Percentiles rank a stretch among this genome's conserved stretches.
Evolutionary conservation across 83 land plant genomes (phyloP).

Genomic region (Thuja plicata): DNA sequence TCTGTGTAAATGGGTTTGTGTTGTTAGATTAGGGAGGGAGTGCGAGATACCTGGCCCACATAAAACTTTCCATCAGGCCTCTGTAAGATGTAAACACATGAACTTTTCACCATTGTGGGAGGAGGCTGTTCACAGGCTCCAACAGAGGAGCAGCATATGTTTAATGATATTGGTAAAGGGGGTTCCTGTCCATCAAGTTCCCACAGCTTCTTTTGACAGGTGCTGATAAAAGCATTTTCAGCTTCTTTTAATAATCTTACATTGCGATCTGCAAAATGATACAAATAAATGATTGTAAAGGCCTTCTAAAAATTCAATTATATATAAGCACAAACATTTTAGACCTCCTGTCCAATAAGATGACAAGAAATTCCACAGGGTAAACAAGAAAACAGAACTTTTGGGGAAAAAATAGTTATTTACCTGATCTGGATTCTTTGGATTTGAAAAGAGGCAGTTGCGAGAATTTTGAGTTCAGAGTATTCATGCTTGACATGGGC

Average conservation of each 20-base stretch:
- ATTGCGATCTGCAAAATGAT: slow-evolving; percentile 9
- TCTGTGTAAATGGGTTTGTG: background rate
- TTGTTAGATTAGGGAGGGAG: background rate
- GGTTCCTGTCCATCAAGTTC: background rate
- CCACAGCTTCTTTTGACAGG: slow-evolving; percentile 18
- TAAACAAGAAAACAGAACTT: background rate
- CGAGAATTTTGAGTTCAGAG: background rate
- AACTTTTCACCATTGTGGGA: slow-evolving; percentile 70
- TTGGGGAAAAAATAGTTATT: background rate
- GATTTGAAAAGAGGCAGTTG: background rate
- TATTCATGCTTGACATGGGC: background rate
- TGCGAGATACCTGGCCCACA: slow-evolving; percentile 73
- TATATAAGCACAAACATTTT: background rate
- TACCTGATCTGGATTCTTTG: background rate
- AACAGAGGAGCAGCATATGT: slow-evolving; percentile 29
- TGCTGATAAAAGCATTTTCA: slow-evolving; percentile 11
- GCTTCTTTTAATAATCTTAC: slow-evolving; percentile 14
- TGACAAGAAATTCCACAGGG: background rate
- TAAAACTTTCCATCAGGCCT: slow-evolving; percentile 82
- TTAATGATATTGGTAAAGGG: background rate
- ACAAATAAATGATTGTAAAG: background rate
- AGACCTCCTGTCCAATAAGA: background rate
- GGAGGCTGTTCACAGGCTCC: slow-evolving; percentile 82
- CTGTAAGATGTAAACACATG: slow-evolving; percentile 78
- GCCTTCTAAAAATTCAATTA: background rate